Conservation (phyloP, 306 rosid species). For the Herpetospermum pedunculosum region DNA sequence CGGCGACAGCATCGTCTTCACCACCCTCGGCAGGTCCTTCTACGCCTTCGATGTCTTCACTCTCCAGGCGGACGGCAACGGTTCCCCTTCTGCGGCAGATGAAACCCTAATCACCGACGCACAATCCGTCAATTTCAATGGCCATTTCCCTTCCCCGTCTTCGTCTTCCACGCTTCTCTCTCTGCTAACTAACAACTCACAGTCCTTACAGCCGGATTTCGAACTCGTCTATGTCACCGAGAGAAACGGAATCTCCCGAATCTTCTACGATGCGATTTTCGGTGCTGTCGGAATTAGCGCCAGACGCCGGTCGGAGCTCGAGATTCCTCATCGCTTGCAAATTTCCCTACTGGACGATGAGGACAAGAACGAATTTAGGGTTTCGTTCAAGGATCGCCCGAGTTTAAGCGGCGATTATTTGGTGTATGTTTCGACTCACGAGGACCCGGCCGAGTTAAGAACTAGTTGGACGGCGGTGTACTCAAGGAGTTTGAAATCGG, state of each 20-base stretch:
- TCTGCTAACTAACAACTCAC: slow-evolving; percentile 17
- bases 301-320: slow-evolving; percentile 29
- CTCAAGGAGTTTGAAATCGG: slow-evolving; percentile 48
- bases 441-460: slow-evolving; percentile 40
- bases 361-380: neutral
- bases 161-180: slow-evolving; percentile 18
- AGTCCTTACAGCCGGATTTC: slow-evolving; percentile 16
- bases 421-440: slow-evolving; percentile 67
- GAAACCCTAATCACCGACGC: slow-evolving; percentile 70
- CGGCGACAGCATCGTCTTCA: slow-evolving; percentile 45
- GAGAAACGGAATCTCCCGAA: slow-evolving; percentile 37
- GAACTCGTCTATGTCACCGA: slow-evolving; percentile 63
- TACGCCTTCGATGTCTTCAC: slow-evolving; percentile 61
- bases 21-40: slow-evolving; percentile 45
- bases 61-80: slow-evolving; percentile 17
- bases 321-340: slow-evolving; percentile 38
- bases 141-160: slow-evolving; percentile 46
- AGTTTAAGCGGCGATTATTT: slow-evolving; percentile 35
- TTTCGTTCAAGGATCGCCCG: slow-evolving; percentile 70
- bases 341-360: slow-evolving; percentile 28
- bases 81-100: neutral
- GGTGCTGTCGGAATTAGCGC: neutral
- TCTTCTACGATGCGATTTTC: slow-evolving; percentile 53
- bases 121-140: slow-evolving; percentile 64
- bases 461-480: slow-evolving; percentile 74